Percentiles rank a stretch among this genome's conserved stretches.
Conservation (phyloP, 257 asterid genomes). For the Pogostemon cablin region DNA sequence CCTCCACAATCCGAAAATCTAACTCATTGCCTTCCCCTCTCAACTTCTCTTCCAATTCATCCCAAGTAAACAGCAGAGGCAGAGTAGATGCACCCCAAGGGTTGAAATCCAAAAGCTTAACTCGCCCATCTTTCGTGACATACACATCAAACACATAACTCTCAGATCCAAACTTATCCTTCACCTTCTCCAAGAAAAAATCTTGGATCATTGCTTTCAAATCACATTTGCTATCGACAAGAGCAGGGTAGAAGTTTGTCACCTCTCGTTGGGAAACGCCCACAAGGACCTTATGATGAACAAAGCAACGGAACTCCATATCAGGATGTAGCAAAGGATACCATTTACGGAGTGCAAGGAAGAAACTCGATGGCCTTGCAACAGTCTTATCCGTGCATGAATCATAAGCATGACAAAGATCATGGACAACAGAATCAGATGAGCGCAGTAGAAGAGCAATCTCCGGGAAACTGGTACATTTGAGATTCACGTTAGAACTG, state of each 20-base stretch:
- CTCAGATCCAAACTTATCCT: conserved; percentile 55
- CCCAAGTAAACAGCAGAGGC: conserved; percentile 77
- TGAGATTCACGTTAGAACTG: conserved; percentile 68
- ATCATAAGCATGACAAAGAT: conserved; percentile 80
- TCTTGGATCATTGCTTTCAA: conserved; percentile 42
- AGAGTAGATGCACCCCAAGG: conserved; percentile 91
- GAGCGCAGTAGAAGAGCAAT: conserved; percentile 73
- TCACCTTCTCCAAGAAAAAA: conserved; percentile 49
- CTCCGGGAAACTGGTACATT: conserved; percentile 75
- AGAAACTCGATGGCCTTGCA: conserved; percentile 63
- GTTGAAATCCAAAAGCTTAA: conserved; percentile 86
- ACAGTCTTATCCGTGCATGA: conserved; percentile 58
- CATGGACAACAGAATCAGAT: conserved; percentile 78
- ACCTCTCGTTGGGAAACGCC: conserved; percentile 89
- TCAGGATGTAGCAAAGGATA: conserved; percentile 68
- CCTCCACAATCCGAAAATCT: conserved; percentile 71
- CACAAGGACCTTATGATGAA: conserved; percentile 42
- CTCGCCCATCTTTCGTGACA: conserved; percentile 61
- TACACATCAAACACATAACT: conserved; percentile 78
- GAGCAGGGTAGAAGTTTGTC: conserved; percentile 76
- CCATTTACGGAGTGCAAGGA: conserved; percentile 90
- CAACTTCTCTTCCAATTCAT: conserved; percentile 63
- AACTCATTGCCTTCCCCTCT: conserved; percentile 33
- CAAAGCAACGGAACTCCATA: conserved; percentile 94
- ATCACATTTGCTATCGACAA: conserved; percentile 48